Base-by-base conservation (phyloP, 2,329 filamentous ascomycete species). In the Sporothrix humicola region DNA sequence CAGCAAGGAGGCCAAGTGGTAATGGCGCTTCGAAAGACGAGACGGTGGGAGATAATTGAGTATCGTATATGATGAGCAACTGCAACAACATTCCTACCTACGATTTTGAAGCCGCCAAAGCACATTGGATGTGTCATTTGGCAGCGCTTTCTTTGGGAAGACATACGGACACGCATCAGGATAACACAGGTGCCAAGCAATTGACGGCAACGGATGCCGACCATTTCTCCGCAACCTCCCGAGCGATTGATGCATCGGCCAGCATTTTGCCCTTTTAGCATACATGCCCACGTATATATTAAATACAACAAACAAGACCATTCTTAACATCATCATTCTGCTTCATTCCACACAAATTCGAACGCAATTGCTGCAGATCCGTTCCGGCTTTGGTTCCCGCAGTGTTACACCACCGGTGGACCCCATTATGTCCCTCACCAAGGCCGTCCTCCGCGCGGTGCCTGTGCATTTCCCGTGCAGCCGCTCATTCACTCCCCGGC, bases 1-100 rank as follows among this genome's bases (percentile, higher is more conserved):
- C 59, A 85, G 80, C 82, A 87, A 87, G 82, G 87, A 89, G 76
- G 86, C 86, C 74, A 88, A 89, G 83, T 89, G 85, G 86, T 88
- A 85, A n/a, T n/a, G n/a, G n/a, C n/a, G n/a, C n/a, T n/a, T 37
- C 5, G 44, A 48, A 6, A 66, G 37, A 9, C 12, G 42, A 42
- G 10, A 9, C 15, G 17, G 17, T 20, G 37, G 6, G 15, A 31
- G 4, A 13, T 3, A 37, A 10, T 44, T 3, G 17, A 15, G 5
- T 3, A 23, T 8, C 1, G 1, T 1, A 7, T n/a, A 1, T 12
- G 10, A 3, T 9, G 1, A 12, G 9, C 23, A 3, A 13, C 23
- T 17, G 2, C 23, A 50, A 37, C 31, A 3, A 37, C 31, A 37
- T 44, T 37, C 15, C 15, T 17, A 44, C 26, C n/a, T 46, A 54